phyloP scores from a whole-genome alignment of 176 grass and related monocot genomes.

The Neostapfia colusana region DNA sequence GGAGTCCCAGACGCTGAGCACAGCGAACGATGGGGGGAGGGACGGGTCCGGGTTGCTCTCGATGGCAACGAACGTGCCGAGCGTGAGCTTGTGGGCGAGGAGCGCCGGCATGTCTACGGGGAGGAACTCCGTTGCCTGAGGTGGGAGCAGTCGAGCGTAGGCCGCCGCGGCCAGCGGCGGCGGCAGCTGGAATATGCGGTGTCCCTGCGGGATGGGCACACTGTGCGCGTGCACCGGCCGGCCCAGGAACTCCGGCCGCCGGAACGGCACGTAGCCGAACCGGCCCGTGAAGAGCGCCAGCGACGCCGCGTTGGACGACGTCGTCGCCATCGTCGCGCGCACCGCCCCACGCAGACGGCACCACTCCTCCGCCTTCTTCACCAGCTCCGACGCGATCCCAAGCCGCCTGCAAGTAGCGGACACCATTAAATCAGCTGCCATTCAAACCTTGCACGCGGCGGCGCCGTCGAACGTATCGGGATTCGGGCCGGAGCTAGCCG shows the following conservation, averaged over 20 bases:
- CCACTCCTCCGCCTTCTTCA: constrained; percentile 58
- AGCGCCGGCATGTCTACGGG: constrained; percentile 66
- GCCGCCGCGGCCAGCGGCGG: constrained; percentile 40
- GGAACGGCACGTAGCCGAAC: constrained; percentile 64
- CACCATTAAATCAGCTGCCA: not conserved
- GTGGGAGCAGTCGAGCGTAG: constrained; percentile 43
- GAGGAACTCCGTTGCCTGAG: constrained; percentile 57
- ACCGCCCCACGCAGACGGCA: constrained; percentile 35
- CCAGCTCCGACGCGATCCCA: constrained; percentile 57
- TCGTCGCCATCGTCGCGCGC: constrained; percentile 70
- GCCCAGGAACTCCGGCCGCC: constrained; percentile 52
- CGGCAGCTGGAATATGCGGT: constrained; percentile 44
- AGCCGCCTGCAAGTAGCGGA: constrained; percentile 35
- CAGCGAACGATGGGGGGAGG: constrained; percentile 46
- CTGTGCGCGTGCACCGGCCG: constrained; percentile 62
- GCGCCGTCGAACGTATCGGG: not conserved
- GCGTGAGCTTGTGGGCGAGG: constrained; percentile 65
- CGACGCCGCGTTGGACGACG: constrained; percentile 57
- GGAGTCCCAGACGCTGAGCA: constrained; percentile 71
- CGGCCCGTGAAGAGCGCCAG: constrained; percentile 66
- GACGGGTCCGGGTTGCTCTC: not conserved
- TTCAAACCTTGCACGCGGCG: not conserved
- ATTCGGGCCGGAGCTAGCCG: not conserved
- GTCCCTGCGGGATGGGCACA: not conserved
- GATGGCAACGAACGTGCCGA: constrained; percentile 65